Evolutionary conservation across 352 stramenopile species (phyloP).

Genomic region (Phytopythium cucurbitacearum): DNA sequence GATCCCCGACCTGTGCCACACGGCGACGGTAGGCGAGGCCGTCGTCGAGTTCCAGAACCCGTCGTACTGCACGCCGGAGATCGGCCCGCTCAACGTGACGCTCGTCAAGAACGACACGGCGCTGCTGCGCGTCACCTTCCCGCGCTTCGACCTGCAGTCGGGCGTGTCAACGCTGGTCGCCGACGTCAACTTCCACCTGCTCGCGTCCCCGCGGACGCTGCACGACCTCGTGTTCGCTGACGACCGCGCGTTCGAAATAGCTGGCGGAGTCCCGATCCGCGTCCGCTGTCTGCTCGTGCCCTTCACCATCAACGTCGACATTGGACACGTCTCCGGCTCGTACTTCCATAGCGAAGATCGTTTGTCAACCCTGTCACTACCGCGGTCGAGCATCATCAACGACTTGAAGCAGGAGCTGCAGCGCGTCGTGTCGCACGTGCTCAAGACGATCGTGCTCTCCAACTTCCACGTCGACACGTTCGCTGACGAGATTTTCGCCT

Average conservation of each 20-base stretch:
- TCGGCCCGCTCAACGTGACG: slow-evolving; percentile 50
- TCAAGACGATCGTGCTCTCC: slow-evolving; percentile 73
- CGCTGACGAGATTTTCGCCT: slow-evolving; percentile 62
- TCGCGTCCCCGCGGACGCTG: slow-evolving; percentile 37
- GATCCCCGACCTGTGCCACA: slow-evolving; percentile 69
- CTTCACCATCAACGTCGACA: slow-evolving; percentile 62
- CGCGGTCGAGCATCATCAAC: slow-evolving; percentile 19
- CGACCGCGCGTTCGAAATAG: slow-evolving; percentile 33
- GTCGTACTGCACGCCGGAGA: slow-evolving; percentile 63
- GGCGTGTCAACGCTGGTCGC: slow-evolving; percentile 47
- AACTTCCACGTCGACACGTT: slow-evolving; percentile 65
- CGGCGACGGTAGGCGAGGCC: slow-evolving; percentile 36
- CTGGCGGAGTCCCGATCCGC: slow-evolving; percentile 41
- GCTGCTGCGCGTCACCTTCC: slow-evolving; percentile 44
- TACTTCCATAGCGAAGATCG: background rate
- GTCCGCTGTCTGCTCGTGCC: slow-evolving; percentile 70
- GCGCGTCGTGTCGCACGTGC: slow-evolving; percentile 47
- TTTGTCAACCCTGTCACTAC: background rate
- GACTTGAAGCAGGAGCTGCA: slow-evolving; percentile 47
- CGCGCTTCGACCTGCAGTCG: slow-evolving; percentile 48
- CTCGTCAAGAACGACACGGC: slow-evolving; percentile 49
- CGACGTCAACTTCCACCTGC: slow-evolving; percentile 37
- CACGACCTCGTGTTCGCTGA: slow-evolving; percentile 51
- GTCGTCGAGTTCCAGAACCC: slow-evolving; percentile 67
- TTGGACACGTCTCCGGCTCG: slow-evolving; percentile 32